These are phyloP conservation scores for Phylloporus rhodoxanthus DNA, from an alignment of 768 basidiomycete species.

Conservation along the genomic window DNA sequence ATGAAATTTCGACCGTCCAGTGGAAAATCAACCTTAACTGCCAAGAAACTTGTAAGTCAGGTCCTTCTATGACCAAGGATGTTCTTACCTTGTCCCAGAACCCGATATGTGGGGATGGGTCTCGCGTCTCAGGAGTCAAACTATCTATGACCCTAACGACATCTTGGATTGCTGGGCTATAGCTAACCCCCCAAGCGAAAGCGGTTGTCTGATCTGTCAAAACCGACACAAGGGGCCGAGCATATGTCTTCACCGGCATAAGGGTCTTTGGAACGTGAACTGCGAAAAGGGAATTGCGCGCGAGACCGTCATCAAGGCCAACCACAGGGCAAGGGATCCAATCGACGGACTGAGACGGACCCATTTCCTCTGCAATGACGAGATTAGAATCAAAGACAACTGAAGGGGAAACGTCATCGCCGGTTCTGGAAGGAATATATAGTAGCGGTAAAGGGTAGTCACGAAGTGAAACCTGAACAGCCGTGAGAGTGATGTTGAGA, in stretches of 20 bases:
- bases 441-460: conserved; percentile 87
- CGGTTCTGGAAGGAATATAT: conserved; percentile 51
- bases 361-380: conserved; percentile 85
- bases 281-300: conserved; percentile 47
- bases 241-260: conserved; percentile 93
- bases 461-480: conserved; percentile 60
- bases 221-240: conserved; percentile 64
- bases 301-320: conserved; percentile 46
- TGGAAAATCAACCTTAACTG: conserved; percentile 77
- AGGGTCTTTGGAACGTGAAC: conserved; percentile 81
- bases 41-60: conserved; percentile 3
- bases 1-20: conserved; percentile 67
- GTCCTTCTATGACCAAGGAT: not conserved
- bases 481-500: conserved; percentile 58
- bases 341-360: conserved; percentile 56
- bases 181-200: conserved; percentile 87
- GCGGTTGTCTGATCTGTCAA: conserved; percentile 59
- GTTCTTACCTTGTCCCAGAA: conserved; percentile 89
- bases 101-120: conserved; percentile 76
- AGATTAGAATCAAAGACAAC: conserved; percentile 71
- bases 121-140: conserved; percentile 68
- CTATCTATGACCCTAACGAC: conserved; percentile 78
- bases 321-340: conserved; percentile 68
- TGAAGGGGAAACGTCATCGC: conserved; percentile 33
- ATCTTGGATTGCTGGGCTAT: conserved; percentile 81